Evolutionary conservation across 306 rosid species (phyloP), one percentile per base, ranked within the genome.

Genomic region (Canavalia gladiata): DNA sequence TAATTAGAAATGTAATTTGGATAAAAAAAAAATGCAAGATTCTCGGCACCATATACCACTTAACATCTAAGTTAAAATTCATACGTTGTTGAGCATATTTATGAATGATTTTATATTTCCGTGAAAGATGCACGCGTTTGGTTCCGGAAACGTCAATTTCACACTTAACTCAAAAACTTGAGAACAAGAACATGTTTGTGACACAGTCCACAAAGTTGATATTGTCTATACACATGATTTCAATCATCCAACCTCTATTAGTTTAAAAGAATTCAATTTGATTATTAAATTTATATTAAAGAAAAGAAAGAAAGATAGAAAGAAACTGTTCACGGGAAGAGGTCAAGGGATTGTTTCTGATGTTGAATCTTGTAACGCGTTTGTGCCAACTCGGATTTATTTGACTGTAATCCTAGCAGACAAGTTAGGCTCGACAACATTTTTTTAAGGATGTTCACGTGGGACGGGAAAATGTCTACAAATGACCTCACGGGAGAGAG

Each of bases 351-450:
- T 11, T 56, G 7, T 56, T 3, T 29, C 13, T 31, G 42, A 10
- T 62, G 1, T 34, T 34, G 3, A 33, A 10, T 6, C 2, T 37
- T 62, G 49, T 37, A 37, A 37, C 3, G 2, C 2, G 41, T 37
- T 13, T 35, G 9, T 34, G 11, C 69, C 34, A 34, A 34, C 2
- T 13, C 31, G 8, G 4, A 62, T 35, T 63, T 63, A 63, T 63
- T 37, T 41, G 50, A 65, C 33, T 41, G 71, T 65, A 65, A 7
- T 37, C 39, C 34, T 18, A 7, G 72, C 7, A 3, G 31, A 66
- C 72, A 42, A 25, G 18, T 66, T 66, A 18, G 72, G 43, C 71
- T n/a, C 35, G 72, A 66, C 72, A 25, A 42, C 72, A 66, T 66
- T 8, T 66, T 66, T 42, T 42, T 42, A 67, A 18, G 52, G 8